A percentile compares a stretch with the other conserved stretches of the same genome.
Conservation (phyloP, 768 basidiomycete species). For the Leccinum ochraceum region DNA sequence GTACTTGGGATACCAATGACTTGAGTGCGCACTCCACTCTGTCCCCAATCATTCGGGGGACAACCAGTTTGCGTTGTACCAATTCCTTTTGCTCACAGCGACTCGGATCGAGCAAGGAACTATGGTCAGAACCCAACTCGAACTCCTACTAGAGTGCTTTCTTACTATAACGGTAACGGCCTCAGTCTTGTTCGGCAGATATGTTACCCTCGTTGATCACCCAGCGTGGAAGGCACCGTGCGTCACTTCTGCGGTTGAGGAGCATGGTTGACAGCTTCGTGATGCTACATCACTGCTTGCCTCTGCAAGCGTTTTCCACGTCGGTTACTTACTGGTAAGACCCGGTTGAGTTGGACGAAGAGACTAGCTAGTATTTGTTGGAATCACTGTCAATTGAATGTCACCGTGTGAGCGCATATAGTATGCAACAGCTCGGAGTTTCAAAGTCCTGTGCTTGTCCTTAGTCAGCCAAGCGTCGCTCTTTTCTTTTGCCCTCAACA, state of each 20-base stretch:
- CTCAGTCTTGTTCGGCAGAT: neutral
- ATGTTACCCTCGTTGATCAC: neutral
- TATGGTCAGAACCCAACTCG: neutral
- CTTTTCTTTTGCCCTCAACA: conserved; percentile 32
- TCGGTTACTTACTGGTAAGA: neutral
- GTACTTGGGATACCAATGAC: neutral
- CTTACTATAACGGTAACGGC: neutral
- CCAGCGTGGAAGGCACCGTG: neutral
- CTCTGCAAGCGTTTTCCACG: neutral
- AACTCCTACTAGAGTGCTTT: neutral
- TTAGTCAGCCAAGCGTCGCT: conserved; percentile 27
- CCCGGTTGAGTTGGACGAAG: neutral
- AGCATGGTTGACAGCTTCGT: neutral
- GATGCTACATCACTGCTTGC: too few species aligned
- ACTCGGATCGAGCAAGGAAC: neutral
- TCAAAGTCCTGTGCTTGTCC: conserved; percentile 8
- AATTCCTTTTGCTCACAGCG: neutral
- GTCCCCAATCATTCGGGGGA: neutral
- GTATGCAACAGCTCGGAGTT: neutral
- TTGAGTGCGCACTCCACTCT: neutral
- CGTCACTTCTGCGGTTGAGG: neutral
- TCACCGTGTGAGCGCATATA: neutral
- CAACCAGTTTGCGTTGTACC: neutral
- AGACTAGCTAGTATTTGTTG: too few species aligned
- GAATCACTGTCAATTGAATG: neutral